These are phyloP conservation scores for Closterium sp. DNA, from an alignment of 139 green algal species.

Conservation along the genomic window DNA sequence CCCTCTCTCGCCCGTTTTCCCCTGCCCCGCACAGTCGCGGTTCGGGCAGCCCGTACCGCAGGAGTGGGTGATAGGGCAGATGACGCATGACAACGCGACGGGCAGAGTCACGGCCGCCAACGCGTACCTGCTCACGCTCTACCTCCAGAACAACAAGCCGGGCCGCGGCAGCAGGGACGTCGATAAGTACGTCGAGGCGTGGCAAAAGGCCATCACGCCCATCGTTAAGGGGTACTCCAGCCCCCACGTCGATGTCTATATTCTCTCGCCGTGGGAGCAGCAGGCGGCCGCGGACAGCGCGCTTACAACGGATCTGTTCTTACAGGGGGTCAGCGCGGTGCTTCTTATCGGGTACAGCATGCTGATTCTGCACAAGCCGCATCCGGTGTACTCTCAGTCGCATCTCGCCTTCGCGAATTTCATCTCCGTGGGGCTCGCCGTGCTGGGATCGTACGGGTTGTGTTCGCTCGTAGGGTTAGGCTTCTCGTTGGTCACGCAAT, in stretches of 20 bases:
- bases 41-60: not conserved
- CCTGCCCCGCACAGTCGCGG: not conserved
- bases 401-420: slow-evolving; percentile 18
- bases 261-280: not conserved
- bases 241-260: not conserved
- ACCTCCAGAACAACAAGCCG: slow-evolving; percentile 16
- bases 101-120: not conserved
- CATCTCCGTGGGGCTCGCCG: slow-evolving; percentile 21
- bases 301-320: not conserved
- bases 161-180: not conserved
- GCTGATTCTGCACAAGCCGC: slow-evolving; percentile 9
- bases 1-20: not conserved
- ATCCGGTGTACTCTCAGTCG: slow-evolving; percentile 2
- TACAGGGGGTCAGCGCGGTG: not conserved
- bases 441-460: slow-evolving; percentile 20
- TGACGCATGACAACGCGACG: not conserved
- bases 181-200: slow-evolving; percentile 6
- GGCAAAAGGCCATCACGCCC: not conserved
- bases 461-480: not conserved
- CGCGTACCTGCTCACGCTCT: not conserved
- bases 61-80: slow-evolving; percentile 6
- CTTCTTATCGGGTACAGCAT: slow-evolving; percentile 16
- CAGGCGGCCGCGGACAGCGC: not conserved
- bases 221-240: not conserved
- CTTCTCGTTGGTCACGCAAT: slow-evolving; percentile 13